Evolutionary conservation across 2,329 filamentous ascomycete genomes (phyloP).

Genomic region (Calonectria multiphialidica): DNA sequence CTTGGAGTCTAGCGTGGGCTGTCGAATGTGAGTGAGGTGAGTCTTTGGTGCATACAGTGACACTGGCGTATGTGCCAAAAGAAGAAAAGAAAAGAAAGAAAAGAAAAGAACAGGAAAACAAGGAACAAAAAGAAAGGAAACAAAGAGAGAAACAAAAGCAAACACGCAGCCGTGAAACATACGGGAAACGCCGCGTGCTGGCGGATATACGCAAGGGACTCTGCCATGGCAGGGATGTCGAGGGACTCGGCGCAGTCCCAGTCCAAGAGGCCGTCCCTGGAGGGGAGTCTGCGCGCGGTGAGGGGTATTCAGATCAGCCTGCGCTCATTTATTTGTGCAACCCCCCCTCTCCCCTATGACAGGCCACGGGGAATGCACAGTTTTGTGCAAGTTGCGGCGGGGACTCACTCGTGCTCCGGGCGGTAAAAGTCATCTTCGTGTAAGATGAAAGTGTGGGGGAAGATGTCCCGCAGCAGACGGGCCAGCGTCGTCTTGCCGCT

Average conservation of each 20-base stretch:
- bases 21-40: neutral
- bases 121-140: no score
- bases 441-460: conserved; percentile 83
- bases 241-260: conserved; percentile 93
- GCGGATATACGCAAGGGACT: conserved; percentile 78
- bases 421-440: conserved; percentile 98
- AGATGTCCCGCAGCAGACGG: conserved; percentile 84
- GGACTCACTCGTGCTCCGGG: conserved; percentile 75
- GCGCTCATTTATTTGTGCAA: neutral
- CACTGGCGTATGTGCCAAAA: neutral
- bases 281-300: conserved; percentile 57
- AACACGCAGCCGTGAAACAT: conserved; percentile 44
- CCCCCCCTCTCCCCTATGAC: no score
- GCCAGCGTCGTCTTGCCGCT: conserved; percentile 96
- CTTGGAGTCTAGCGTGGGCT: conserved; percentile 50
- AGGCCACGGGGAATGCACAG: no score
- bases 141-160: neutral
- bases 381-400: neutral
- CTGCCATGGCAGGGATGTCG: conserved; percentile 75
- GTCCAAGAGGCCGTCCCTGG: conserved; percentile 76
- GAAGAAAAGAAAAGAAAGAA: neutral
- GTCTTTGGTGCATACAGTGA: no score
- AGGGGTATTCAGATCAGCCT: neutral
- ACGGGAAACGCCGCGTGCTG: conserved; percentile 74
- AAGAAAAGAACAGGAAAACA: neutral